Percentiles rank a stretch among this genome's conserved stretches.
phyloP scores from a whole-genome alignment of 192 early-diverging fungal genomes.

The Lobosporangium transversale region DNA sequence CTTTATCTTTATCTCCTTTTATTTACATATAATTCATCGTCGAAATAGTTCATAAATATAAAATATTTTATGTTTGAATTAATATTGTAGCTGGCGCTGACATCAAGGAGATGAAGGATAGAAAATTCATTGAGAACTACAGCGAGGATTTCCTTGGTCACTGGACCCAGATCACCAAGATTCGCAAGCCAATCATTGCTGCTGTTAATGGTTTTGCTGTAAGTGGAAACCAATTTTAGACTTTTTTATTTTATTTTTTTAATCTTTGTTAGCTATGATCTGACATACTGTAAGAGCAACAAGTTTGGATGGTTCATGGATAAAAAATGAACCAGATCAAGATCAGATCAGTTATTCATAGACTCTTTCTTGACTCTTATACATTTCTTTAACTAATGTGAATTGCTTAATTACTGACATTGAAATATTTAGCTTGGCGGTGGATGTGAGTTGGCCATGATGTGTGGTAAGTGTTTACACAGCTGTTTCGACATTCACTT shows the following conservation, averaged over 20 bases:
- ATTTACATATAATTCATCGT: no score
- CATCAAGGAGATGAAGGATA: conserved; percentile 98
- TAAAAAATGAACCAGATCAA: no score
- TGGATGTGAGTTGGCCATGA: conserved; percentile 99
- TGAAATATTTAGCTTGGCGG: conserved; percentile 80
- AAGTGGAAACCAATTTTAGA: conserved; percentile 25
- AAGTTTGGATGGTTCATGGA: no score
- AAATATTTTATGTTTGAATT: neutral
- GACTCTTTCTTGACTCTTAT: no score
- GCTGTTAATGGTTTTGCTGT: conserved; percentile 98
- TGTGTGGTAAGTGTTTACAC: conserved; percentile 81
- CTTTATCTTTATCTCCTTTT: no score
- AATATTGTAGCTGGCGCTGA: conserved; percentile 86
- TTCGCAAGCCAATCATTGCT: conserved; percentile 96
- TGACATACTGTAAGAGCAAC: no score
- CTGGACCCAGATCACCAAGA: conserved; percentile 91
- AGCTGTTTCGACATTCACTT: no score
- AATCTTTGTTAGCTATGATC: no score
- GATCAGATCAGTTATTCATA: no score
- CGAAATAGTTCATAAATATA: no score
- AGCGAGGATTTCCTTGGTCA: conserved; percentile 91
- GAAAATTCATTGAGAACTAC: conserved; percentile 89
- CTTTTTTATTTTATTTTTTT: neutral
- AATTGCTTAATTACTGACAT: no score
- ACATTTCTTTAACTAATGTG: no score